phyloP scores from a whole-genome alignment of 2,329 filamentous ascomycete species.

The Ascochyta lentis region DNA sequence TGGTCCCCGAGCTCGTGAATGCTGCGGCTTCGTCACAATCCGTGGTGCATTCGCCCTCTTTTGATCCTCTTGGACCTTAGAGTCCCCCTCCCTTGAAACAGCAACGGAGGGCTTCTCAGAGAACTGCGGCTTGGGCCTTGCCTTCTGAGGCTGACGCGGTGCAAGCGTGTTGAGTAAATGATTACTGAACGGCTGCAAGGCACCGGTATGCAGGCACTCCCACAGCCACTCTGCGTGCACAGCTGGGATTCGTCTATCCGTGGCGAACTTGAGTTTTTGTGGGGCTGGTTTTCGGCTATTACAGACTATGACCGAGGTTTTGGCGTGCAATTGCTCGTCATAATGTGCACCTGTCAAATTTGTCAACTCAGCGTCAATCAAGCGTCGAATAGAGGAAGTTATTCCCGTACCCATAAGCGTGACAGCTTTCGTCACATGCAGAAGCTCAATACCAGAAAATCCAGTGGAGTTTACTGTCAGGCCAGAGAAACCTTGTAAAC shows the following conservation, averaged over 20 bases:
- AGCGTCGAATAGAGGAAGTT: neutral
- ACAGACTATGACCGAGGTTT: constrained; percentile 80
- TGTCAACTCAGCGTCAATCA: constrained; percentile 21
- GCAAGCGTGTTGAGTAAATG: constrained; percentile 41
- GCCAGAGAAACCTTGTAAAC: constrained; percentile 65
- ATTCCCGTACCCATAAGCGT: constrained; percentile 67
- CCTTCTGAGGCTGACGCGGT: constrained; percentile 24
- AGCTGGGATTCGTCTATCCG: constrained; percentile 78
- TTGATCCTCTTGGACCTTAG: constrained; percentile 30
- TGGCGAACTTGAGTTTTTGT: constrained; percentile 81
- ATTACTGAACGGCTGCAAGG: constrained; percentile 56
- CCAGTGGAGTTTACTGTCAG: constrained; percentile 80
- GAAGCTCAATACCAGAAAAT: constrained; percentile 82
- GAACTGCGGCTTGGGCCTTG: constrained; percentile 18
- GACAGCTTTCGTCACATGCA: constrained; percentile 81
- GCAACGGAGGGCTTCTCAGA: constrained; percentile 27
- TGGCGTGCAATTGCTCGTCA: constrained; percentile 74
- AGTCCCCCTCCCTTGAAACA: constrained; percentile 32
- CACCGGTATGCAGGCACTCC: constrained; percentile 69
- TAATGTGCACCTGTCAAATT: constrained; percentile 70
- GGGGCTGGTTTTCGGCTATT: constrained; percentile 63
- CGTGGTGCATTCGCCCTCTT: constrained; percentile 28
- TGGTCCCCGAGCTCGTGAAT: constrained; percentile 10
- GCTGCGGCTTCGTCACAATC: constrained; percentile 22
- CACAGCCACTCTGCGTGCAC: constrained; percentile 85